Evolutionary conservation across 106 monocot genomes (phyloP).

Genomic region (Acanthochlamys bracteata): DNA sequence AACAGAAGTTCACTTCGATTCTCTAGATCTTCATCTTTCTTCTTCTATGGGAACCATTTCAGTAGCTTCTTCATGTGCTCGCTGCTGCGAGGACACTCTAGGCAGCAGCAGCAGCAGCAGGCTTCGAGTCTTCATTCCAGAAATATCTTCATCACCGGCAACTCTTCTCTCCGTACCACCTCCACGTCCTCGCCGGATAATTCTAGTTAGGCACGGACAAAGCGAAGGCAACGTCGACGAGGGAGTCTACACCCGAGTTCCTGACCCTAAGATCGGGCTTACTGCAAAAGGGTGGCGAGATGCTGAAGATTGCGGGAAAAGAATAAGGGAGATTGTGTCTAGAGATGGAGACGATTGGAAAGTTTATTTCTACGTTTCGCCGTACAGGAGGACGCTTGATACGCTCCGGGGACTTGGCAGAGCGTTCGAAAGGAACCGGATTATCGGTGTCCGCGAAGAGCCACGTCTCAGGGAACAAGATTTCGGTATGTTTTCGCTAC

Average conservation of each 20-base stretch:
- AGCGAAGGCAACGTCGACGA: slow-evolving; percentile 95
- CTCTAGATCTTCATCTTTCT: too few relatives aligned
- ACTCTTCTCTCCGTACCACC: too few relatives aligned
- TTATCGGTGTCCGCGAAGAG: slow-evolving; percentile 85
- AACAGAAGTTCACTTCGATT: too few relatives aligned
- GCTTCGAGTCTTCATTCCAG: too few relatives aligned
- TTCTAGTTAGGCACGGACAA: slow-evolving; percentile 64
- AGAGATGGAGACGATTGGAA: slow-evolving; percentile 61
- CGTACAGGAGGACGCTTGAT: slow-evolving; percentile 72
- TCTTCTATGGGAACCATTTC: too few relatives aligned
- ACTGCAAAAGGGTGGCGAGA: slow-evolving; percentile 58
- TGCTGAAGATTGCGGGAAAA: slow-evolving; percentile 44
- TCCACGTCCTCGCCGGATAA: too few relatives aligned
- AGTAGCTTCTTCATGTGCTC: too few relatives aligned
- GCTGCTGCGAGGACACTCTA: too few relatives aligned
- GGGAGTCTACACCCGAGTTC: slow-evolving; percentile 63
- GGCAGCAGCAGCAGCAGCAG: too few relatives aligned
- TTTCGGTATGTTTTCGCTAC: slow-evolving; percentile 45
- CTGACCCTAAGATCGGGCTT: slow-evolving; percentile 73
- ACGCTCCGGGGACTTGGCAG: slow-evolving; percentile 66
- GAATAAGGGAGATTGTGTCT: slow-evolving; percentile 39
- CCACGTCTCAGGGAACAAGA: slow-evolving; percentile 90
- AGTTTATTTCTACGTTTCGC: slow-evolving; percentile 94
- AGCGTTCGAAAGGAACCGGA: slow-evolving; percentile 60
- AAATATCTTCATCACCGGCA: too few relatives aligned